phyloP scores from a whole-genome alignment of 2,329 filamentous ascomycete genomes.

The Akanthomyces dipterigenus region DNA sequence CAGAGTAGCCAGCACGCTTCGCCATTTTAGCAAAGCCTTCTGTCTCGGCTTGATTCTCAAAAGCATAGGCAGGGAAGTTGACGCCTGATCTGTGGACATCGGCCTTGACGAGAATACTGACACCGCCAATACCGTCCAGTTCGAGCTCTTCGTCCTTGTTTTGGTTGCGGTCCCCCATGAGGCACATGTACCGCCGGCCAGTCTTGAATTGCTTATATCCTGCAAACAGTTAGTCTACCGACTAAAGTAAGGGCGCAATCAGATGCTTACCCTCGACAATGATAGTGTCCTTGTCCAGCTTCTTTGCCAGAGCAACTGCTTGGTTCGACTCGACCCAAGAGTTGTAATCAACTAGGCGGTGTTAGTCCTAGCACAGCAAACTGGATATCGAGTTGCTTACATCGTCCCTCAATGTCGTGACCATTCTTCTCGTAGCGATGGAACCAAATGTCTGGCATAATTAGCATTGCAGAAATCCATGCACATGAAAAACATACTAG shows the following conservation, averaged over 20 bases:
- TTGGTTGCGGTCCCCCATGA: conserved; percentile 84
- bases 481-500: conserved; percentile 60
- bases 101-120: conserved; percentile 95
- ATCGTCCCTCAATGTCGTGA: conserved; percentile 87
- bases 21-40: conserved; percentile 99
- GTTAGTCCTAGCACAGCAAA: conserved; percentile 13
- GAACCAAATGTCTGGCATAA: conserved; percentile 80
- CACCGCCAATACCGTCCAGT: conserved; percentile 92
- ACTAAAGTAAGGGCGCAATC: background rate
- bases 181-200: conserved; percentile 81
- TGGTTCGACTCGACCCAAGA: conserved; percentile 95
- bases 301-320: conserved; percentile 65
- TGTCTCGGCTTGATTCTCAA: conserved; percentile 98
- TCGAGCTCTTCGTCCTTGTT: conserved; percentile 90
- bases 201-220: conserved; percentile 93
- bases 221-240: conserved; percentile 28
- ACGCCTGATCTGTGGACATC: conserved; percentile 98
- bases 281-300: conserved; percentile 71
- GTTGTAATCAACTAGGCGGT: conserved; percentile 81
- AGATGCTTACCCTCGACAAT: conserved; percentile 71
- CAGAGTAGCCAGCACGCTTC: conserved; percentile 87
- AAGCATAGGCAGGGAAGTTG: conserved; percentile 94
- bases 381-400: conserved; percentile 43
- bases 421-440: conserved; percentile 74
- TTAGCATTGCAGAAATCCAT: conserved; percentile 20